Conservation (phyloP, 208 protist genomes). For the Acanthamoeba lenticulata region DNA sequence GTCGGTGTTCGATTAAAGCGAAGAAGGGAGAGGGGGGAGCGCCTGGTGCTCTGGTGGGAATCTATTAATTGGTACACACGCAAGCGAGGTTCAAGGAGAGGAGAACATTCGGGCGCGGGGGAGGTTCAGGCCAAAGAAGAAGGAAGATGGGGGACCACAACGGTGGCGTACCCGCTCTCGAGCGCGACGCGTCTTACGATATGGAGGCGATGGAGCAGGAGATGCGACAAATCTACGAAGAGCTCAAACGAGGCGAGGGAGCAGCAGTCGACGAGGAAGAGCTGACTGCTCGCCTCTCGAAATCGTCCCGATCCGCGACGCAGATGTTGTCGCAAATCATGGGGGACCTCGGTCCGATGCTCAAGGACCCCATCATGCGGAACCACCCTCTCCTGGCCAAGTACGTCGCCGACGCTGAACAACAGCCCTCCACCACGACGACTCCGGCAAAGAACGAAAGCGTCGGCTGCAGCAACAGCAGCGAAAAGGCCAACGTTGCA, state of each 20-base stretch:
- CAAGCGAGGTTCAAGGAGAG: too few relatives aligned
- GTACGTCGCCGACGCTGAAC: background rate
- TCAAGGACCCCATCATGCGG: slow-evolving; percentile 20
- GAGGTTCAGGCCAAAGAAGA: too few relatives aligned
- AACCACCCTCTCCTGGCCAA: background rate
- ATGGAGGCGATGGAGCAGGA: slow-evolving; percentile 3
- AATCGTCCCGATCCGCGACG: background rate
- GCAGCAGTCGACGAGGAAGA: background rate
- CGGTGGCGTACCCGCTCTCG: background rate
- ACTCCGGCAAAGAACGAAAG: background rate
- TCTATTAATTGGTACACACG: too few relatives aligned
- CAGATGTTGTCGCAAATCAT: slow-evolving; percentile 22
- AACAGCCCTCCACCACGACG: background rate
- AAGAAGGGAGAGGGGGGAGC: too few relatives aligned
- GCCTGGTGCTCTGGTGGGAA: too few relatives aligned
- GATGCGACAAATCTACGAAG: slow-evolving; percentile 16
- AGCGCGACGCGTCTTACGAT: background rate
- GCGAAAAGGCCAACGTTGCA: background rate
- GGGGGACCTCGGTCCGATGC: background rate
- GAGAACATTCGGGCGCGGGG: too few relatives aligned
- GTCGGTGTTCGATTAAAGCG: too few relatives aligned
- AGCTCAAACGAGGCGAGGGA: background rate
- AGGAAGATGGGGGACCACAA: background rate
- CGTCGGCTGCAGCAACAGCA: background rate
- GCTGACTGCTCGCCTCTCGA: background rate